phyloP scores from a whole-genome alignment of 139 green algal species.

The Chlamydomonas applanata region DNA sequence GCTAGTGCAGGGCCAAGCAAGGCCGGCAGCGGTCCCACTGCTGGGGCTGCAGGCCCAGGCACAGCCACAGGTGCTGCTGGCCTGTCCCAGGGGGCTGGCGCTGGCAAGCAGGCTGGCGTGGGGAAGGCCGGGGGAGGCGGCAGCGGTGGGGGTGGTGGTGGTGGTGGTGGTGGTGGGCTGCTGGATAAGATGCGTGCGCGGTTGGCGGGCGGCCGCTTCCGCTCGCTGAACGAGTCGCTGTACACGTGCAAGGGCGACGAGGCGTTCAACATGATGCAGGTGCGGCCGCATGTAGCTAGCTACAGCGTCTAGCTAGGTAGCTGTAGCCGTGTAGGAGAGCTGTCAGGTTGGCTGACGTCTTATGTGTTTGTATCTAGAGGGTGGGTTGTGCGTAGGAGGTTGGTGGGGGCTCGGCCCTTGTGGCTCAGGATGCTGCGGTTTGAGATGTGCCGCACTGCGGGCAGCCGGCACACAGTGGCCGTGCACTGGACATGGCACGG shows the following conservation, averaged over 20 bases:
- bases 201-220: constrained; percentile 83
- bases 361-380: too few relatives aligned
- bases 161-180: constrained; percentile 23
- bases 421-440: too few relatives aligned
- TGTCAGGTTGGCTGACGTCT: too few relatives aligned
- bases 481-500: too few relatives aligned
- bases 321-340: too few relatives aligned
- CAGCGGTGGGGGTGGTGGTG: not conserved
- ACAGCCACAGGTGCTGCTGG: not conserved
- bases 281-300: too few relatives aligned
- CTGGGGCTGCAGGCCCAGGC: too few relatives aligned
- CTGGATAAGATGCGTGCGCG: constrained; percentile 71
- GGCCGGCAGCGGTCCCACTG: not conserved
- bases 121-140: not conserved
- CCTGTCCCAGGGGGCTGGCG: not conserved
- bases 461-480: too few relatives aligned
- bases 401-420: too few relatives aligned
- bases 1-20: not conserved
- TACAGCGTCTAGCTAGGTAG: too few relatives aligned
- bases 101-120: constrained; percentile 12
- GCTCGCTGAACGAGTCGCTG: constrained; percentile 91
- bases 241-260: constrained; percentile 81
- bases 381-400: too few relatives aligned
- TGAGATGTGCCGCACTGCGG: too few relatives aligned
- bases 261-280: constrained; percentile 64